Evolutionary conservation across 2,329 filamentous ascomycete genomes (phyloP), one percentile per base, ranked within the genome.

Genomic region (Hirsutella minnesotensis): DNA sequence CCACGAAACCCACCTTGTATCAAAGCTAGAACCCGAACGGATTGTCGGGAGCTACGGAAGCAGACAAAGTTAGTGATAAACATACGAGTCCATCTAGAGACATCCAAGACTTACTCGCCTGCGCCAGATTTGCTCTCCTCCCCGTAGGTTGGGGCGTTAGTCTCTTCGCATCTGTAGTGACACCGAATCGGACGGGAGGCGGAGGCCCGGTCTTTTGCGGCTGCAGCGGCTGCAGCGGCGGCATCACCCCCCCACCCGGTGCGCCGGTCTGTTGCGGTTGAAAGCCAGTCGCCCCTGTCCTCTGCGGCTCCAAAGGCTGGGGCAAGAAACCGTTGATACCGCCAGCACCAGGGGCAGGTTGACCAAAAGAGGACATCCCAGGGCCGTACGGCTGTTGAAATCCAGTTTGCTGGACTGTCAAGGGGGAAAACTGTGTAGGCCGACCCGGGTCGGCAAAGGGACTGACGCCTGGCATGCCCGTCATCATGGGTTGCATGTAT

Each of bases 171-270:
- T 80, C 77, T 22, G 72, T 68, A 44, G 77, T 73, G 30, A 94
- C 81, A 33, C 92, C 92, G 60, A 98, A 98, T 46, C 87, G 78
- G 16, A 98, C 82, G 20, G 87, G 79, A 38, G 92, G 92, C 18
- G 90, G 72, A 7, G 92, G 92, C 1, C 69, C 72, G 31, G 68
- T 77, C 51, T 69, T 64, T 48, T 73, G 64, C 38, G 68, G 64
- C 50, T 67, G 58, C 49, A 70, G 53, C 42, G 65, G 59, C 16
- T 70, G 75, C 49, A 70, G 53, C 42, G 65, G 59, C 16, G 70
- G 75, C 49, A 65, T 65, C 53, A 75, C 72, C 2, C 72, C 72
- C 47, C 69, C 67, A 5, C 66, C 68, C 3, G 72, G 72, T 47
- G 70, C 67, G 8, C 65, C 68, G 2, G 70, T 73, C 39, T 63